Base-by-base conservation (phyloP, 257 asterid species). In the Cordia subcordata region DNA sequence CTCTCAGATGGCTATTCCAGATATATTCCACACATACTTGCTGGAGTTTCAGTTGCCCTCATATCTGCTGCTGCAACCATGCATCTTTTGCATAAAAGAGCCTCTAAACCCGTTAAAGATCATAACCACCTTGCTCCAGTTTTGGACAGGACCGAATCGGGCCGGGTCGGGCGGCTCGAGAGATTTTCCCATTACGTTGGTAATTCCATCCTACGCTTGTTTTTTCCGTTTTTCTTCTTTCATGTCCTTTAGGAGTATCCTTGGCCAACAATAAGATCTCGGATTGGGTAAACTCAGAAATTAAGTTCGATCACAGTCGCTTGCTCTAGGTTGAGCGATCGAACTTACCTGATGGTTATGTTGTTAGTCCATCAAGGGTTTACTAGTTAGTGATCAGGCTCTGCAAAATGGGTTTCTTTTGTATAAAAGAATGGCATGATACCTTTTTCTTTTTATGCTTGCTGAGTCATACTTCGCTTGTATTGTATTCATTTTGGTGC, bases 161-260 rank as follows among this genome's bases (percentile, higher is more conserved):
- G 87, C 19, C 84, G 85, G 17, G 58, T 40, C 18, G 83, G 79
- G 3, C 82, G 65, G 39, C 69, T 87, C 55, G 98, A 90, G 49
- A 77, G 65, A 17, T 90, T 90, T 47, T 84, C 94, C 35, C 82
- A 81, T 51, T 90, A 90, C 67, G 82, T 90, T 27, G 96, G 96
- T 85, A 72, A 67, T 53, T 1, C n/a, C n/a, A n/a, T n/a, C n/a
- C n/a, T n/a, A n/a, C n/a, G n/a, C n/a, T n/a, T n/a, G n/a, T n/a
- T n/a, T n/a, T n/a, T n/a, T n/a, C n/a, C n/a, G n/a, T n/a, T n/a
- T 18, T 1, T 17, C 17, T 49, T 35, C 11, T 18, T 13, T 61
- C 32, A 6, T 11, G 27, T 10, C 33, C 17, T 33, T 60, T 11
- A 4, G 18, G 4, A 32, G 19, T 33, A 27, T 1, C n/a, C n/a